These are phyloP conservation scores for Spinacia oleracea DNA, from an alignment of 179 eudicot genomes.

Conservation along the genomic window DNA sequence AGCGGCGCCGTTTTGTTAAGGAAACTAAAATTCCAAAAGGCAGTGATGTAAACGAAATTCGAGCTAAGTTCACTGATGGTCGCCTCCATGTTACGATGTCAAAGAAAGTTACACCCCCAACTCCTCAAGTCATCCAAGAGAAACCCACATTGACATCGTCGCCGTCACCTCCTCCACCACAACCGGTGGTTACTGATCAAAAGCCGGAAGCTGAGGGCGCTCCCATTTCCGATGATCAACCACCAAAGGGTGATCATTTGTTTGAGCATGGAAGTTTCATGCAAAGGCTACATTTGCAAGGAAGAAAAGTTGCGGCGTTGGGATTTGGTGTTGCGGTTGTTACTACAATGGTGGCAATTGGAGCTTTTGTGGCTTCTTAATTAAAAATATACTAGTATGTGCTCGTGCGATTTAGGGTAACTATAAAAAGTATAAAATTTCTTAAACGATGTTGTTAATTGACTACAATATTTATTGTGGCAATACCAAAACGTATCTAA, in stretches of 20 bases:
- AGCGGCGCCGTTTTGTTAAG: conserved; percentile 44
- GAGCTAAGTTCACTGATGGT: conserved; percentile 45
- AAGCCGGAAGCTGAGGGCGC: not conserved
- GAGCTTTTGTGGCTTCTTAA: conserved; percentile 37
- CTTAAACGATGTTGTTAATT: no score
- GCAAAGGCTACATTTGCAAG: conserved; percentile 9
- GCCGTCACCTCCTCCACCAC: not conserved
- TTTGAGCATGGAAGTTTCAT: conserved; percentile 14
- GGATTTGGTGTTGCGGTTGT: conserved; percentile 31
- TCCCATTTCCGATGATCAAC: not conserved
- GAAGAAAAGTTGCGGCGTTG: conserved; percentile 11
- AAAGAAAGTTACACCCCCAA: conserved; percentile 9
- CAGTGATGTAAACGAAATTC: conserved; percentile 38
- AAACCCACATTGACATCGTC: no score
- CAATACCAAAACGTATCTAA: no score
- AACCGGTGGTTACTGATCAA: conserved; percentile 5
- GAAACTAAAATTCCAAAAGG: conserved; percentile 37
- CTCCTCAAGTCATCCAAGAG: no score
- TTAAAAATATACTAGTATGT: no score
- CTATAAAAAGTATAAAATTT: no score
- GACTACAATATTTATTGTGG: no score
- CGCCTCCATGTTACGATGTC: conserved; percentile 40
- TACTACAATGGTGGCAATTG: conserved; percentile 30
- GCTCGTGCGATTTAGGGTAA: no score
- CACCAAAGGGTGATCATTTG: conserved; percentile 2